Conservation (phyloP, 2,329 filamentous ascomycete species). For the Trichoderma lentiforme region DNA sequence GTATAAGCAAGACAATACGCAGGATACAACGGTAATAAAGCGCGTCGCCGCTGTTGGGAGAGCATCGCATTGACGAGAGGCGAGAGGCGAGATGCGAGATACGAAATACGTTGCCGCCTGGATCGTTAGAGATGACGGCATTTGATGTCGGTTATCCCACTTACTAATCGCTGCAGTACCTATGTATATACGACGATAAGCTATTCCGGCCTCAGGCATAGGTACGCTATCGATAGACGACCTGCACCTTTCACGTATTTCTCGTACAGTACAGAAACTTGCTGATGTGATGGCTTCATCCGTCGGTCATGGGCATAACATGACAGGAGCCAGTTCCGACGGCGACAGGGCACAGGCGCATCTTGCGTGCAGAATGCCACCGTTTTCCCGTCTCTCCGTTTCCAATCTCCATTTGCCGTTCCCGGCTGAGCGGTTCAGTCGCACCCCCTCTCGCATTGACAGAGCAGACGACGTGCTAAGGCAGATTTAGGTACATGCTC, state of each 20-base stretch:
- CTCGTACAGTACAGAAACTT: not conserved
- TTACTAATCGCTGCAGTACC: not conserved
- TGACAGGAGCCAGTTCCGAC: not conserved
- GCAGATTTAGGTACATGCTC: constrained; percentile 5
- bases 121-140: not conserved
- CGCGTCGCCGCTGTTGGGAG: not conserved
- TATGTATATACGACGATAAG: not conserved
- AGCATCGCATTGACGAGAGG: not conserved
- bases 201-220: not conserved
- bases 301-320: not conserved
- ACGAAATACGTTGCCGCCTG: not conserved
- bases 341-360: not conserved
- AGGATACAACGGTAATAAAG: not conserved
- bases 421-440: constrained; percentile 5
- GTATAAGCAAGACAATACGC: not conserved
- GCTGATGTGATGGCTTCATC: not conserved
- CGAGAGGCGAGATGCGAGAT: not conserved
- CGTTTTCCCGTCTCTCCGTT: not conserved
- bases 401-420: not conserved
- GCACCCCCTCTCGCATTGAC: not conserved
- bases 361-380: not conserved
- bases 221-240: not conserved
- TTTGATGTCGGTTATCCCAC: not conserved
- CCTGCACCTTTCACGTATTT: not conserved
- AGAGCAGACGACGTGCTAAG: not conserved